These are phyloP conservation scores for Albizia julibrissin DNA, from an alignment of 306 rosid genomes.

Conservation along the genomic window DNA sequence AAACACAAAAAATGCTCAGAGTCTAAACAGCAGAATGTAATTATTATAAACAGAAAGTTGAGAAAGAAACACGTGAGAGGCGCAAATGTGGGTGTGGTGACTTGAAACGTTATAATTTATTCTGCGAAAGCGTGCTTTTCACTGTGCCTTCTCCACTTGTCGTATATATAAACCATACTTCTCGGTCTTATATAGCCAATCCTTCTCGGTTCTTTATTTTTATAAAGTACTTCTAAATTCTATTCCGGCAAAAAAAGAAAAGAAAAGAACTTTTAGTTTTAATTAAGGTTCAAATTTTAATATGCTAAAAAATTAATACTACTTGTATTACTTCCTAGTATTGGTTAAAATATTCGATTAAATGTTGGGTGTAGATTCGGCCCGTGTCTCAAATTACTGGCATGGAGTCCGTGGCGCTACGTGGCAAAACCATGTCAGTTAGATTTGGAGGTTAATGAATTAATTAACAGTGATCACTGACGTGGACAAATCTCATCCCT, in stretches of 20 bases:
- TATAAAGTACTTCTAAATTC: no score
- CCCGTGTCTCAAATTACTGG: not conserved
- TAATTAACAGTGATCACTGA: no score
- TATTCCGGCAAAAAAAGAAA: no score
- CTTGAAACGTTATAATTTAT: not conserved
- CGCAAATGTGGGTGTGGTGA: constrained; percentile 38
- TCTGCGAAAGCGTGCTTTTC: not conserved
- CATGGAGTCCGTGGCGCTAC: not conserved
- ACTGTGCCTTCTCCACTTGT: not conserved
- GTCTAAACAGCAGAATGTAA: not conserved
- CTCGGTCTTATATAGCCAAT: no score
- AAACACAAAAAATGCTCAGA: not conserved
- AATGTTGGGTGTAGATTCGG: not conserved
- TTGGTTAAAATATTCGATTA: not conserved
- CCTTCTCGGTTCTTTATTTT: no score
- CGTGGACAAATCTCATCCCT: not conserved
- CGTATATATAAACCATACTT: not conserved
- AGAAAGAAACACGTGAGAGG: constrained; percentile 27
- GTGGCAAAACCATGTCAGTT: not conserved
- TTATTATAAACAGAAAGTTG: not conserved
- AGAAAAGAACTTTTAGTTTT: no score
- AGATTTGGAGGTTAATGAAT: not conserved
- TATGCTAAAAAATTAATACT: not conserved
- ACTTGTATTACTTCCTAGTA: not conserved
- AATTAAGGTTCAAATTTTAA: not conserved